Conservation (phyloP, 257 asterid species). For the Rauvolfia tetraphylla region DNA sequence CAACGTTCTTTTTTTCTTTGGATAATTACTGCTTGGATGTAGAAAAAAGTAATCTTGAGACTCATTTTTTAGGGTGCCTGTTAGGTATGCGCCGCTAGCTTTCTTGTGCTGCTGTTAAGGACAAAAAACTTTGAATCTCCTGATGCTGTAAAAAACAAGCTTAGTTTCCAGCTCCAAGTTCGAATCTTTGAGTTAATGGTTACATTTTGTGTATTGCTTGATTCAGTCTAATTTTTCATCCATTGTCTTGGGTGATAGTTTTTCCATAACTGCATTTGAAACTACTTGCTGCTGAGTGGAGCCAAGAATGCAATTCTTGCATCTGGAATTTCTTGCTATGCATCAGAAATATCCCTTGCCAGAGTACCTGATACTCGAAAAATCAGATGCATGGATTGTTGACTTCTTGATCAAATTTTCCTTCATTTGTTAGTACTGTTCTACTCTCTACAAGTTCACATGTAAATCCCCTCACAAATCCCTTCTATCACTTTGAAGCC, state of each 20-base stretch:
- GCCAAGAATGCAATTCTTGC: not conserved
- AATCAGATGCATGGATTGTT: not conserved
- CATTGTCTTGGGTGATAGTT: not conserved
- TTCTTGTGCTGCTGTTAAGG: no score
- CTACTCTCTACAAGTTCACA: not conserved
- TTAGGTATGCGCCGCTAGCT: no score
- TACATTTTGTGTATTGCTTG: not conserved
- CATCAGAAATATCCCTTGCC: not conserved
- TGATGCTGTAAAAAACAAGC: no score
- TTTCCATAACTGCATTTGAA: not conserved
- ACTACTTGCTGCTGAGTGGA: not conserved
- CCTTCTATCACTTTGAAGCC: not conserved
- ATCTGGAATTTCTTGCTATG: not conserved
- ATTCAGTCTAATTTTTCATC: not conserved
- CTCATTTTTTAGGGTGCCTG: no score
- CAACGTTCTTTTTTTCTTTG: no score
- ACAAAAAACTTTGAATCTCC: no score
- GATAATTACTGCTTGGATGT: not conserved
- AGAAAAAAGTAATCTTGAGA: no score
- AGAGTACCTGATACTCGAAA: not conserved
- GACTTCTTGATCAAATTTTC: not conserved
- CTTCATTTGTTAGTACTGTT: not conserved
- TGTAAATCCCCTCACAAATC: not conserved
- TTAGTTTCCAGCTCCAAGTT: not conserved
- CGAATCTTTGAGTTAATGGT: not conserved